Conservation (phyloP, 768 basidiomycete genomes). For the Obba rivulosa region DNA sequence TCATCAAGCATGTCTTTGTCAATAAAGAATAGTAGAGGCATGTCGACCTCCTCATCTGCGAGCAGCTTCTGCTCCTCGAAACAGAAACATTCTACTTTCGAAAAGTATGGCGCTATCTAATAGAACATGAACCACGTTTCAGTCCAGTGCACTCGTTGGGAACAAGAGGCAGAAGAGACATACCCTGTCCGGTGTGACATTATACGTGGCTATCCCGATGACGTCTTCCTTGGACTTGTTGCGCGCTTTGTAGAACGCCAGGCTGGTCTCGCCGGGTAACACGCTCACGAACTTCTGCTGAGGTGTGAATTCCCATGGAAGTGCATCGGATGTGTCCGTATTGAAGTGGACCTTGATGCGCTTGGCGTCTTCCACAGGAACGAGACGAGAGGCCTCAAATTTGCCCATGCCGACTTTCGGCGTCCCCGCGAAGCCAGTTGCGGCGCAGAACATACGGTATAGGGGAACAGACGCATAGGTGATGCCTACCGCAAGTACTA, state of each 20-base stretch:
- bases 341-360: conserved; percentile 96
- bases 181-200: conserved; percentile 96
- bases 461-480: conserved; percentile 98
- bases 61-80: conserved; percentile 97
- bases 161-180: conserved; percentile 21
- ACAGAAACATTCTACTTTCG: conserved; percentile 99
- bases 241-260: conserved; percentile 94
- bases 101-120: conserved; percentile 96
- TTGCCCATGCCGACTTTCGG: conserved; percentile 85
- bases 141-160: not conserved
- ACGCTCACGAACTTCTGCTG: conserved; percentile 88
- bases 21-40: conserved; percentile 98
- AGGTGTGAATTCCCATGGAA: conserved; percentile 92
- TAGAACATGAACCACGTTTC: not conserved
- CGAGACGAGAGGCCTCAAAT: conserved; percentile 80
- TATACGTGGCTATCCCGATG: conserved; percentile 98
- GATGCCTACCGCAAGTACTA: conserved; percentile 71
- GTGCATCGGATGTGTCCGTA: conserved; percentile 80
- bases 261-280: conserved; percentile 89
- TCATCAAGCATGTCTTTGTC: conserved; percentile 97
- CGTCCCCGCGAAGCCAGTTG: conserved; percentile 95
- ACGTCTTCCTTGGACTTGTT: conserved; percentile 83
- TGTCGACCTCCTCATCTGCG: conserved; percentile 94
- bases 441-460: conserved; percentile 97
- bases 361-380: conserved; percentile 60